Evolutionary conservation across 2,329 filamentous ascomycete species (phyloP).

Genomic region (Venturia carpophila): DNA sequence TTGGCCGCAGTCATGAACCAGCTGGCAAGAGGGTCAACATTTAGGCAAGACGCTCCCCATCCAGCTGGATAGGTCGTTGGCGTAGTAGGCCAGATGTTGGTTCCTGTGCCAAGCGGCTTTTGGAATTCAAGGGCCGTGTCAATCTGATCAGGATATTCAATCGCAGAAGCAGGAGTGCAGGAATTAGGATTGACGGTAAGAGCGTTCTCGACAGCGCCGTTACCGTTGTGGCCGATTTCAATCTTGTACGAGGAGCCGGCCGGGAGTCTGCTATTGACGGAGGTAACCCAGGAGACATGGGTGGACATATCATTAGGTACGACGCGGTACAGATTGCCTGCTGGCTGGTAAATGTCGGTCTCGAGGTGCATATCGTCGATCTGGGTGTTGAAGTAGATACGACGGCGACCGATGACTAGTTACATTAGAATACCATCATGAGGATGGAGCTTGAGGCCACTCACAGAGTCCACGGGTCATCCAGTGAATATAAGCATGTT

Average conservation of each 20-base stretch:
- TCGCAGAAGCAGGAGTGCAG: neutral
- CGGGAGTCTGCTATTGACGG: slow-evolving; percentile 42
- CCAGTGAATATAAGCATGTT: slow-evolving; percentile 52
- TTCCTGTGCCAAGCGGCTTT: slow-evolving; percentile 46
- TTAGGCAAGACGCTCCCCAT: slow-evolving; percentile 3
- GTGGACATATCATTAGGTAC: slow-evolving; percentile 40
- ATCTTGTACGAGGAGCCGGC: slow-evolving; percentile 45
- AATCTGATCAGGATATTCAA: slow-evolving; percentile 34
- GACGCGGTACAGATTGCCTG: slow-evolving; percentile 39
- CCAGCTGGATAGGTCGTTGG: slow-evolving; percentile 4
- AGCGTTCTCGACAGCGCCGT: slow-evolving; percentile 41
- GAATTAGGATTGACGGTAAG: slow-evolving; percentile 17
- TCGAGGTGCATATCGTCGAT: slow-evolving; percentile 51
- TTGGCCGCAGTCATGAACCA: slow-evolving; percentile 12
- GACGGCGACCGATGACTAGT: slow-evolving; percentile 43
- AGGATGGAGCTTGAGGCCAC: slow-evolving; percentile 19
- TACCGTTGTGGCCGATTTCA: slow-evolving; percentile 51
- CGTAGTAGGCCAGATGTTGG: slow-evolving; percentile 40
- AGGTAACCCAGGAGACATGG: slow-evolving; percentile 37
- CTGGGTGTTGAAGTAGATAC: slow-evolving; percentile 44
- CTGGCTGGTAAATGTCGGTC: slow-evolving; percentile 29
- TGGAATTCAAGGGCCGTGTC: slow-evolving; percentile 30
- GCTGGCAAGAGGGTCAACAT: neutral
- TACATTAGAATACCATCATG: slow-evolving; percentile 19
- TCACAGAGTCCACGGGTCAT: slow-evolving; percentile 44